phyloP scores from a whole-genome alignment of 2,329 filamentous ascomycete species.

The Fusarium torreyae region DNA sequence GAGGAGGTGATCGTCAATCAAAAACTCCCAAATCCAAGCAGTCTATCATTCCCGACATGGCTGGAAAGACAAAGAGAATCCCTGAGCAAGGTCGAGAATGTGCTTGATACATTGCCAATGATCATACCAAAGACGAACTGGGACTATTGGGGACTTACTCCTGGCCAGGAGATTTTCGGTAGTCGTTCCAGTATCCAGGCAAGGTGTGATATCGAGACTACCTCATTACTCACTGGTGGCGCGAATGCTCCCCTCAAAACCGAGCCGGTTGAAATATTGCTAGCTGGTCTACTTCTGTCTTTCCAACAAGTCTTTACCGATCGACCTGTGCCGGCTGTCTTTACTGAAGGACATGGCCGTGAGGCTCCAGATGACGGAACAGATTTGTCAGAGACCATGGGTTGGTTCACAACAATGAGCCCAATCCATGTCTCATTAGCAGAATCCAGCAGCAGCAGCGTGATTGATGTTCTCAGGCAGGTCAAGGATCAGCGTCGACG shows the following conservation, averaged over 20 bases:
- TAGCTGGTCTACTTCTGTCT: slow-evolving; percentile 1
- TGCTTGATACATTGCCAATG: no score
- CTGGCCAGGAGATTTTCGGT: neutral
- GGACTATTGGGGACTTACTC: slow-evolving; percentile 6
- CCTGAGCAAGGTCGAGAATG: no score
- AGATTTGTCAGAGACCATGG: slow-evolving; percentile 7
- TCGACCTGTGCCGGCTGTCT: neutral
- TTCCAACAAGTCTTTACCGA: slow-evolving; percentile 7
- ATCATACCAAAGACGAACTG: no score
- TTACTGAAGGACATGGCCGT: slow-evolving; percentile 4
- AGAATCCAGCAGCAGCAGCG: neutral
- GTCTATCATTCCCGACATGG: no score
- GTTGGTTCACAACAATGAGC: slow-evolving; percentile 8
- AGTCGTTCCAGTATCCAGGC: neutral
- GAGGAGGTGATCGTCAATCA: slow-evolving; percentile 3
- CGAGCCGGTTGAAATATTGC: slow-evolving; percentile 1
- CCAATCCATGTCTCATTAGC: neutral
- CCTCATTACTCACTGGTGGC: slow-evolving; percentile 1
- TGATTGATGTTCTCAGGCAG: slow-evolving; percentile 1
- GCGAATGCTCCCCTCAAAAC: slow-evolving; percentile 8
- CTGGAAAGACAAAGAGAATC: no score
- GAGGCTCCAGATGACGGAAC: slow-evolving; percentile 5
- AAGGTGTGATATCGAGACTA: slow-evolving; percentile 1
- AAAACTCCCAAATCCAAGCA: no score
- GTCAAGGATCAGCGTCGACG: slow-evolving; percentile 7